Base-by-base conservation (phyloP, 495 filamentous ascomycete species). In the Amorphotheca resinae region DNA sequence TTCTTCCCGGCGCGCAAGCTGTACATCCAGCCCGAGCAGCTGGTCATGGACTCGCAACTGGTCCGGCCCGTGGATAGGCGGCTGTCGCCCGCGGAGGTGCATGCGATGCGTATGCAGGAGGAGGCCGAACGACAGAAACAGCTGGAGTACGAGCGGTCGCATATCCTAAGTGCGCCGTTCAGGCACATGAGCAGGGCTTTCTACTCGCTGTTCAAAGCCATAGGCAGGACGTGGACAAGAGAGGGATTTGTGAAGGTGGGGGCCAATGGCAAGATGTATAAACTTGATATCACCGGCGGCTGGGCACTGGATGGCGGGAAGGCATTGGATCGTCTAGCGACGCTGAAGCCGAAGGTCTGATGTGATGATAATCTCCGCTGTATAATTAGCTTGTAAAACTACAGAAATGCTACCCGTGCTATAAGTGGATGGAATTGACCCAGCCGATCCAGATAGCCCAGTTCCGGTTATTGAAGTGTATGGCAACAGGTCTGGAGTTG, bases 301-400 rank as follows among this genome's bases (percentile, higher is more conserved):
- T 73, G 66, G 57, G 66, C 64, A 5, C 51, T 72, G 39, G 70
- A 74, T 39, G 56, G 66, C 12, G 70, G 70, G 11, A 57, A 61
- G 31, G 70, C 67, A 4, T 51, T 76, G 35, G 70, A 74, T 49
- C 51, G 69, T 46, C 46, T 76, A 33, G 53, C 67, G 22, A 57
- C 14, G 17, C 21, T 45, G n/a, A 50, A 45, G 41, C 33, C 35
- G 9, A 9, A 21, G 36, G 15, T 33, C 21, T 31, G 25, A 45
- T 17, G 22, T 11, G 11, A 35, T 15, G 12, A 33, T 33, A 5
- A n/a, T n/a, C n/a, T n/a, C n/a, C n/a, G n/a, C n/a, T n/a, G n/a
- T n/a, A n/a, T n/a, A n/a, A n/a, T n/a, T n/a, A n/a, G n/a, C n/a
- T n/a, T n/a, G n/a, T n/a, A n/a, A n/a, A n/a, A n/a, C n/a, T n/a